Conservation (phyloP, 1,284 basidiomycete species). For the Cryptococcus sp. region DNA sequence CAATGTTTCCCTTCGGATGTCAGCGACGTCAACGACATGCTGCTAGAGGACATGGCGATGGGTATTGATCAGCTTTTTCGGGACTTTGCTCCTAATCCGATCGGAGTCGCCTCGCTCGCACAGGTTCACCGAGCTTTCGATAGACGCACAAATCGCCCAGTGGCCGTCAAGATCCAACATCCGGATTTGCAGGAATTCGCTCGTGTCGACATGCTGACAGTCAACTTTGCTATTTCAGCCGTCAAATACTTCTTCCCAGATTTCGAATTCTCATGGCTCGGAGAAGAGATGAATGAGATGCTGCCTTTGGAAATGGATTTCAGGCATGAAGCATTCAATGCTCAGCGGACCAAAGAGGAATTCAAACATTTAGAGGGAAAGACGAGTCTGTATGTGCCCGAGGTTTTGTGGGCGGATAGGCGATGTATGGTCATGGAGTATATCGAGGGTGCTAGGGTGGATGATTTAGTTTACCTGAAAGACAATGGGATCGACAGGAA, state of each 20-base stretch:
- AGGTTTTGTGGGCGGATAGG: slow-evolving; percentile 76
- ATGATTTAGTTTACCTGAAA: slow-evolving; percentile 81
- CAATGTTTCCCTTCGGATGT: slow-evolving; percentile 51
- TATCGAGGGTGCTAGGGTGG: slow-evolving; percentile 78
- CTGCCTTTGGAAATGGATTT: slow-evolving; percentile 83
- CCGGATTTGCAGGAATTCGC: slow-evolving; percentile 91
- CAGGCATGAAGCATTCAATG: slow-evolving; percentile 78
- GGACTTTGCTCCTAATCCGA: slow-evolving; percentile 81
- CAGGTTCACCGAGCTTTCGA: slow-evolving; percentile 88
- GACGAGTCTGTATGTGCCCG: slow-evolving; percentile 86
- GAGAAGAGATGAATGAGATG: slow-evolving; percentile 87
- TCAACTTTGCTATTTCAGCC: slow-evolving; percentile 59
- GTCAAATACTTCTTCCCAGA: slow-evolving; percentile 73
- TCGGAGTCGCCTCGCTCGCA: slow-evolving; percentile 88
- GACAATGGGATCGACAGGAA: slow-evolving; percentile 86
- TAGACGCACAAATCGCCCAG: slow-evolving; percentile 63
- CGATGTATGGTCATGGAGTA: slow-evolving; percentile 92
- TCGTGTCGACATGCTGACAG: slow-evolving; percentile 64
- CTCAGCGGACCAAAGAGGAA: slow-evolving; percentile 59
- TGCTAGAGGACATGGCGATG: slow-evolving; percentile 36
- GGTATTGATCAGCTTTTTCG: slow-evolving; percentile 54
- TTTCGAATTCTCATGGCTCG: slow-evolving; percentile 86
- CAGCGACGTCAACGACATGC: slow-evolving; percentile 42
- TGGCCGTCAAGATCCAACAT: slow-evolving; percentile 98
- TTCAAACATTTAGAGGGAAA: slow-evolving; percentile 61